Evolutionary conservation across 2,329 filamentous ascomycete genomes (phyloP).

Genomic region (Aspergillus bombycis): DNA sequence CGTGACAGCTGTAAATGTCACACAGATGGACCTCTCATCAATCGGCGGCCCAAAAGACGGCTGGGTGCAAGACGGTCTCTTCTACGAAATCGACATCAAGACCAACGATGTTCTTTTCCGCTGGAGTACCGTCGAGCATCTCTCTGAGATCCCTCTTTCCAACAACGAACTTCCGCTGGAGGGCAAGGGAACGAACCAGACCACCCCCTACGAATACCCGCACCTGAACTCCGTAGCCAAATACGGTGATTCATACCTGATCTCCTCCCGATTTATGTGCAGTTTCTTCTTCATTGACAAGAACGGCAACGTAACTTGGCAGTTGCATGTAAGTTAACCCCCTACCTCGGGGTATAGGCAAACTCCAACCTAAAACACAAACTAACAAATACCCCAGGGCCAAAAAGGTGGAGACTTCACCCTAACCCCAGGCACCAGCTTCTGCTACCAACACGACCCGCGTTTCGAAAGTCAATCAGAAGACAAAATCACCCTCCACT

Average conservation of each 20-base stretch:
- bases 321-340: constrained; percentile 22
- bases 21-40: constrained; percentile 23
- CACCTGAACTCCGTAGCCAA: constrained; percentile 29
- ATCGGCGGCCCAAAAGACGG: constrained; percentile 27
- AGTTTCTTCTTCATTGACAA: constrained; percentile 27
- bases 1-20: constrained; percentile 27
- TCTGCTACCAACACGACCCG: constrained; percentile 36
- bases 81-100: constrained; percentile 31
- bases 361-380: background rate
- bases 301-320: constrained; percentile 31
- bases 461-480: constrained; percentile 33
- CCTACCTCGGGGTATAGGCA: background rate
- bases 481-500: constrained; percentile 29
- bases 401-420: constrained; percentile 30
- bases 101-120: constrained; percentile 29
- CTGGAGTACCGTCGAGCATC: constrained; percentile 30
- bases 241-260: constrained; percentile 25
- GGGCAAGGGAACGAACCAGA: constrained; percentile 17
- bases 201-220: constrained; percentile 26
- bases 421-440: constrained; percentile 20
- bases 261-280: constrained; percentile 28
- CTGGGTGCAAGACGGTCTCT: constrained; percentile 31
- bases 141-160: constrained; percentile 22
- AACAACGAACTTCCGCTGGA: constrained; percentile 17
- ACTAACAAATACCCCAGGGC: constrained; percentile 18